Base-by-base conservation (phyloP, 2,329 filamentous ascomycete species). In the Alternaria panax region DNA sequence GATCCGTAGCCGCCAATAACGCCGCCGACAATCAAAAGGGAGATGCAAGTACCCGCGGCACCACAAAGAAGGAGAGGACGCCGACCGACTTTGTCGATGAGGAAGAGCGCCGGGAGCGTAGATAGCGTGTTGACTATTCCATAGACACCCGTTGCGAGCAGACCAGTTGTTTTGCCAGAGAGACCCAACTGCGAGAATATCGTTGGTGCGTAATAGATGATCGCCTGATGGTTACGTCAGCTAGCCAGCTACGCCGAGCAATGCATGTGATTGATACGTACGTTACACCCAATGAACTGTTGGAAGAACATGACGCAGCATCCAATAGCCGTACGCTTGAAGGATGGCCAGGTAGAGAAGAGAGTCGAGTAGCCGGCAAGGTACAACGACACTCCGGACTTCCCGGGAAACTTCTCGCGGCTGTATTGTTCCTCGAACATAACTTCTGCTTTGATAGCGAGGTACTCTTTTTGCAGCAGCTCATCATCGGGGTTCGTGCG, bases 131-230 rank as follows among this genome's bases (percentile, higher is more conserved):
- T 77, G 14, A 54, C 51, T 48, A 80, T 79, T 12, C 79, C 76
- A 22, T 78, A 79, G 0, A 84, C 92, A 90, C 68, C 91, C 87
- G 53, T 92, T 89, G 76, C 92, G 88, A 90, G 81, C 86, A 90
- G 76, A 92, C 93, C 87, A 64, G 95, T 92, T 84, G 92, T 80
- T 36, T 67, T 72, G 9, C 62, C 62, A n/a, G 61, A 60, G 5
- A 68, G 59, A 1, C 89, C 89, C n/a, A 90, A 87, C 32, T 88
- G 87, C 77, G 88, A 80, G 80, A 96, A 90, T 86, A 96, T 95
- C 48, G 90, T 87, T 25, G 50, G 50, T 4, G 50, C 50, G 3
- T 51, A 51, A 12, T 32, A 51, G n/a, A 51, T 51, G 27, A 51
- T 51, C 16, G 50, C 45, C 27, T 54, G 82, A 20, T 78, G 81